Evolutionary conservation across 352 stramenopile species (phyloP).

Genomic region (Globisporangium camurandrum): DNA sequence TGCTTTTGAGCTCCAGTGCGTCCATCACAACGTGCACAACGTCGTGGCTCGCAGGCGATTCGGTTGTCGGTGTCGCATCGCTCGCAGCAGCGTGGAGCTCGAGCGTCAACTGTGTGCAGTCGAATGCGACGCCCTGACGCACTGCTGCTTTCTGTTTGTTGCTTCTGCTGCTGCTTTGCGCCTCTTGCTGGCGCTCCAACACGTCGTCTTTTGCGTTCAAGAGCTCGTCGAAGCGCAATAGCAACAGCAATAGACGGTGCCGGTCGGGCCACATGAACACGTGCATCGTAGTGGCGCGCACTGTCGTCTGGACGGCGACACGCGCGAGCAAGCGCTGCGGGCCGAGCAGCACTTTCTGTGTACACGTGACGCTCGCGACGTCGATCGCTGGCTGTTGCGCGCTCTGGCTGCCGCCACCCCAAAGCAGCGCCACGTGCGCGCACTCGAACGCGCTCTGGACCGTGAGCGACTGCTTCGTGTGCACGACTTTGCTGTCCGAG

Average conservation of each 20-base stretch:
- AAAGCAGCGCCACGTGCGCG: conserved; percentile 14
- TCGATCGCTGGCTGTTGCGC: conserved; percentile 25
- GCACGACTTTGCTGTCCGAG: conserved; percentile 14
- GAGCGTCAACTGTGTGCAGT: conserved; percentile 9
- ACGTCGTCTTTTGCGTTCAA: conserved; percentile 11
- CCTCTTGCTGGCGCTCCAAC: neutral
- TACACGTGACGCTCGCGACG: conserved; percentile 11
- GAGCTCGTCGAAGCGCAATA: conserved; percentile 43
- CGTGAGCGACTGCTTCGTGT: conserved; percentile 21
- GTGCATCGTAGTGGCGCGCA: conserved; percentile 12
- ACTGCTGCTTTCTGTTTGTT: neutral
- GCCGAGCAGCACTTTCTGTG: conserved; percentile 16
- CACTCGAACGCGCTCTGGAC: conserved; percentile 23
- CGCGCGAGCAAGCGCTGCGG: conserved; percentile 14
- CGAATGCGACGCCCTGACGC: conserved; percentile 8
- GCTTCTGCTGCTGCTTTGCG: neutral
- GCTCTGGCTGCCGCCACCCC: conserved; percentile 7
- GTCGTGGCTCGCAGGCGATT: neutral
- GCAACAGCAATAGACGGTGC: conserved; percentile 37
- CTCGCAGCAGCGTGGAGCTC: neutral
- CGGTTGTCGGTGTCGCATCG: neutral
- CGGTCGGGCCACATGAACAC: conserved; percentile 22
- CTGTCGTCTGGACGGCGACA: conserved; percentile 5
- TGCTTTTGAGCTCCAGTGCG: conserved; percentile 33
- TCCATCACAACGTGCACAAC: conserved; percentile 7